Evolutionary conservation across 2,329 filamentous ascomycete genomes (phyloP).

Genomic region (Metarhizium sp.): DNA sequence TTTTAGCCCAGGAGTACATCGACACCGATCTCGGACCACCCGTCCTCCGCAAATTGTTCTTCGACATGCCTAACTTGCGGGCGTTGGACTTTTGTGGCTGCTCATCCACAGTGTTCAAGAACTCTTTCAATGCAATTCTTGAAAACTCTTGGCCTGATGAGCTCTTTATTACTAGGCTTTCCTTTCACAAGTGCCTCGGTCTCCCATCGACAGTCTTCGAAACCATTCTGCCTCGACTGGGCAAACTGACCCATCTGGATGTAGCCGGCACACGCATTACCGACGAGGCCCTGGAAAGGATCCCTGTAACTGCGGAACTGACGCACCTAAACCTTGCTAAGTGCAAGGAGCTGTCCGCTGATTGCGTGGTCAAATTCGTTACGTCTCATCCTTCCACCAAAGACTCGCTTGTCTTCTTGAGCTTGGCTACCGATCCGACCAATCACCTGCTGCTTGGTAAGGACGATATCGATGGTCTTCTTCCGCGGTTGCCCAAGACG

Average conservation of each 20-base stretch:
- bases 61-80: conserved; percentile 51
- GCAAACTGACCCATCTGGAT: conserved; percentile 65
- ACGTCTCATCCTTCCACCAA: conserved; percentile 60
- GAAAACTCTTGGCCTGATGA: conserved; percentile 40
- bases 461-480: conserved; percentile 53
- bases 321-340: conserved; percentile 73
- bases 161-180: conserved; percentile 57
- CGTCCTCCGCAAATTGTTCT: conserved; percentile 63
- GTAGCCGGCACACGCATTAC: conserved; percentile 71
- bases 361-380: conserved; percentile 61
- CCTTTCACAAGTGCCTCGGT: conserved; percentile 69
- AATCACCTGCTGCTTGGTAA: conserved; percentile 63
- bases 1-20: conserved; percentile 71
- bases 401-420: conserved; percentile 58
- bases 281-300: conserved; percentile 57
- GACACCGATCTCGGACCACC: conserved; percentile 63
- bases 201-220: conserved; percentile 60
- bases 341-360: conserved; percentile 59
- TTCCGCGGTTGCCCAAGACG: conserved; percentile 55
- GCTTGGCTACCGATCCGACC: conserved; percentile 61
- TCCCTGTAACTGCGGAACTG: conserved; percentile 61
- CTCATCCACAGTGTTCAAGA: conserved; percentile 57
- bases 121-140: conserved; percentile 51
- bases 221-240: conserved; percentile 59
- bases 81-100: conserved; percentile 73